Evolutionary conservation across 345 rosid species (phyloP).

Genomic region (Jatropha curcas): DNA sequence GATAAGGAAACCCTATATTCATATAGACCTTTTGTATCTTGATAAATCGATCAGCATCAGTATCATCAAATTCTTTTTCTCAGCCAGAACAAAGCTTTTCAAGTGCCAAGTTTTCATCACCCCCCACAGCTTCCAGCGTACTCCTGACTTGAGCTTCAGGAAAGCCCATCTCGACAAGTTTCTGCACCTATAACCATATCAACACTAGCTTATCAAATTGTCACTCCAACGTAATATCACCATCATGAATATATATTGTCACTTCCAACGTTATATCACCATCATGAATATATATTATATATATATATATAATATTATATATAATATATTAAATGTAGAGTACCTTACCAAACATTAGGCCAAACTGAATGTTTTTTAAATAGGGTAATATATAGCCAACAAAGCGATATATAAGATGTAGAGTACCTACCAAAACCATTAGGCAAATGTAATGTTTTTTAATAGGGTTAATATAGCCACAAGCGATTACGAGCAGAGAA

Average conservation of each 20-base stretch:
- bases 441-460: too few species aligned
- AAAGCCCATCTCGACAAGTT: slow-evolving; percentile 96
- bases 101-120: slow-evolving; percentile 97
- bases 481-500: not conserved
- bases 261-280: not conserved
- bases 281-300: too few species aligned
- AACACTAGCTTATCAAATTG: slow-evolving; percentile 14
- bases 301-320: too few species aligned
- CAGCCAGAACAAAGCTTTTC: slow-evolving; percentile 79
- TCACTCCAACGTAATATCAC: not conserved
- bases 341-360: too few species aligned
- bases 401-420: too few species aligned
- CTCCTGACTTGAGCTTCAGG: slow-evolving; percentile 73
- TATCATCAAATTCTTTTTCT: not conserved
- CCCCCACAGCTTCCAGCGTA: slow-evolving; percentile 74
- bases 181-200: slow-evolving; percentile 59
- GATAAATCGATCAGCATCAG: not conserved
- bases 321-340: too few species aligned
- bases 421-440: too few species aligned
- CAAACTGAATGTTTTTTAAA: too few species aligned
- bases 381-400: too few species aligned
- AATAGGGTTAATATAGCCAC: too few species aligned
- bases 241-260: not conserved
- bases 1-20: slow-evolving; percentile 1
- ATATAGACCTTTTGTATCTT: slow-evolving; percentile 7